Evolutionary conservation across 2,329 filamentous ascomycete genomes (phyloP).

Genomic region (Penicillium sp.): DNA sequence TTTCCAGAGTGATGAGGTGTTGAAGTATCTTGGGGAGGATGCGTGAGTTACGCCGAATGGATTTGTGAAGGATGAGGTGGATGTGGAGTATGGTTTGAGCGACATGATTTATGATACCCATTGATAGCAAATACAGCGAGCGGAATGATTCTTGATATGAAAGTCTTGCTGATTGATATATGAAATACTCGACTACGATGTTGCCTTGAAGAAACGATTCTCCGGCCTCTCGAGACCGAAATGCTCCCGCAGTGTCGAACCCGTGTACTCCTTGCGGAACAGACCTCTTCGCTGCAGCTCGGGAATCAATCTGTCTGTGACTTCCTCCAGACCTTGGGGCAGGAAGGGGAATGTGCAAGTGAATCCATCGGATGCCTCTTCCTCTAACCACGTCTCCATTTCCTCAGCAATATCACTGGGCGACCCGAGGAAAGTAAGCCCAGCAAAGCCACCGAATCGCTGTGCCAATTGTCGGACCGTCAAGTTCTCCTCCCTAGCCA

Average conservation of each 20-base stretch:
- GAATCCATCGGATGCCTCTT: constrained; percentile 55
- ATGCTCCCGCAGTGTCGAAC: constrained; percentile 56
- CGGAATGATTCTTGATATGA: neutral
- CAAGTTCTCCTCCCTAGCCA: constrained; percentile 49
- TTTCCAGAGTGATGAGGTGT: constrained; percentile 72
- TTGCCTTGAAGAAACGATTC: constrained; percentile 40
- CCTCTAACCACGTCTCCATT: constrained; percentile 50
- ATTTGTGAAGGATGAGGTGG: neutral
- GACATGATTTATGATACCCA: neutral
- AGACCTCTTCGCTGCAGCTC: constrained; percentile 55
- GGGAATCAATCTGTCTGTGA: constrained; percentile 50
- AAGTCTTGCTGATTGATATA: neutral
- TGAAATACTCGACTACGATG: neutral
- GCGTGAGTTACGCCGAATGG: neutral
- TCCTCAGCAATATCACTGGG: constrained; percentile 53
- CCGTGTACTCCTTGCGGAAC: constrained; percentile 56
- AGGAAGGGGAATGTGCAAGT: constrained; percentile 54
- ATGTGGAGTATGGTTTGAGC: neutral
- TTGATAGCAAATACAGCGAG: neutral
- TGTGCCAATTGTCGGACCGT: constrained; percentile 56
- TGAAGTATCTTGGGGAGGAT: constrained; percentile 65
- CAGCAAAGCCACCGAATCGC: constrained; percentile 53
- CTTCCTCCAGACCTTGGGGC: constrained; percentile 54
- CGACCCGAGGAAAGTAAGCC: constrained; percentile 55
- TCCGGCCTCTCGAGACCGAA: constrained; percentile 53